Base-by-base conservation (phyloP, 768 basidiomycete species). In the Pulveroboletus ravenelii region DNA sequence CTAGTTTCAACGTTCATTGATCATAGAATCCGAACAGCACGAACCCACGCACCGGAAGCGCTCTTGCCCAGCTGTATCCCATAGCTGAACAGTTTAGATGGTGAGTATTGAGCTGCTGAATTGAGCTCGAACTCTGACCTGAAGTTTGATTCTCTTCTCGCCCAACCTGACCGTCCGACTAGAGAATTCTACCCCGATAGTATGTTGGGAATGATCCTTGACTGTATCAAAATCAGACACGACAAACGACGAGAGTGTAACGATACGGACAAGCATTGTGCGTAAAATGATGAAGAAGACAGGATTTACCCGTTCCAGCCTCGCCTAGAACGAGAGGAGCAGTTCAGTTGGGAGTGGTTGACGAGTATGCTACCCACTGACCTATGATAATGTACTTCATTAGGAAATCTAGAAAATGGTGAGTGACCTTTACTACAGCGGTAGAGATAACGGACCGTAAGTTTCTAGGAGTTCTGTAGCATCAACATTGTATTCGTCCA, bases 301-400 rank as follows among this genome's bases (percentile, higher is more conserved):
- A 98, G 18, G 93, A 94, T 78, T 99, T 99, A 35, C 96, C 96
- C 5, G 93, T 89, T 55, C 93, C 95, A 18, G 95, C 89, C 74
- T 97, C 94, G 56, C 94, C 94, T 97, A 53, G 23, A 57, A 53
- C 8, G 31, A 17, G 31, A 14, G 20, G 45, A 32, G 30, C 51
- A 48, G 18, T 44, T 48, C 41, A 51, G 49, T 30, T 45, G 30
- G 34, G 57, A 45, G 46, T 50, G 32, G 50, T 43, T 17, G 42
- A 41, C 41, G 42, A 45, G 20, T 43, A 45, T 31, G 17, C 37
- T 35, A 55, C 18, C 50, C 12, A 53, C 76, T 52, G 58, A 91
- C 95, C 95, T 62, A 97, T 92, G 59, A 98, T 82, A 65, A 97
- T 96, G 72, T 93, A 93, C 74, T 99, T 99, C 85, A 97, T 92